These are phyloP conservation scores for Pestalotiopsis fici DNA, from an alignment of 2,329 filamentous ascomycete genomes.

Conservation along the genomic window DNA sequence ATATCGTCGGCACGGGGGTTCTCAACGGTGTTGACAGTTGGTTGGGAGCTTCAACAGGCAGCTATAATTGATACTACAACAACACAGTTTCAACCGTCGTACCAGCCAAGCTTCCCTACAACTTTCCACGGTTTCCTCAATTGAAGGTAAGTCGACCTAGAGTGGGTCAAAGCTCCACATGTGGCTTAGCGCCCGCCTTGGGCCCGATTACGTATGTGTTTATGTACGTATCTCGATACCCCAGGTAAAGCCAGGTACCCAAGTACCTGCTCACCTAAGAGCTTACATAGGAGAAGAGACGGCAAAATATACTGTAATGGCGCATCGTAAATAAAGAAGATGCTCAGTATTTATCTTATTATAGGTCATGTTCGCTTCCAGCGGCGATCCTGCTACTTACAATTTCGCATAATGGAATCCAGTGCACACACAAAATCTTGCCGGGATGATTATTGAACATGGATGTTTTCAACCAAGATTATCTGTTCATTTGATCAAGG, in stretches of 20 bases:
- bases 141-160: conserved; percentile 1
- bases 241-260: not conserved
- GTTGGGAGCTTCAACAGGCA: not conserved
- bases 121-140: conserved; percentile 12
- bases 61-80: not conserved
- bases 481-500: no score
- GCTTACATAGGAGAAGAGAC: no score
- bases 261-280: no score
- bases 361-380: no score
- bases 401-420: no score
- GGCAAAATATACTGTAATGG: no score
- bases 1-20: not conserved
- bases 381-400: no score
- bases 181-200: not conserved
- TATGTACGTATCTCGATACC: not conserved
- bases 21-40: conserved; percentile 1
- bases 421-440: no score
- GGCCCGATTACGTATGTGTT: not conserved
- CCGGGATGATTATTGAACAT: no score
- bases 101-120: not conserved
- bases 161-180: not conserved
- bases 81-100: not conserved
- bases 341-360: no score
- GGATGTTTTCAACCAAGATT: no score
- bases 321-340: no score